These are phyloP conservation scores for Orbilia brochopaga DNA, from an alignment of 2,329 filamentous ascomycete genomes.

Conservation along the genomic window DNA sequence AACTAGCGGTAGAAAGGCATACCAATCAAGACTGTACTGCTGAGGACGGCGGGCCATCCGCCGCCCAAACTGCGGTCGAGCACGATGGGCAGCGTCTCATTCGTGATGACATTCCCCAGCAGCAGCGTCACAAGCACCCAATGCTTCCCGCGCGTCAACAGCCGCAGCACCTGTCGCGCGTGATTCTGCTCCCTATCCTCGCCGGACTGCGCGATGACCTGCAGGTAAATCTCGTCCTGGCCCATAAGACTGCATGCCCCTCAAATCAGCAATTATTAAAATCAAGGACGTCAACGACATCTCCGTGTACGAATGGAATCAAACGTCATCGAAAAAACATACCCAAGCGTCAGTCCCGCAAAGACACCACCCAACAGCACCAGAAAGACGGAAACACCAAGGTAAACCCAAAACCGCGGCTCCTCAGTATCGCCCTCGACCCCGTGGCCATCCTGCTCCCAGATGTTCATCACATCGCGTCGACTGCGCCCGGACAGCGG, in stretches of 20 bases:
- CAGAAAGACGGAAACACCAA: conserved; percentile 76
- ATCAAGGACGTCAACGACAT: conserved; percentile 4
- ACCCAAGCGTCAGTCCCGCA: conserved; percentile 89
- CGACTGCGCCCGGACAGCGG: conserved; percentile 19
- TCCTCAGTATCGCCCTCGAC: conserved; percentile 62
- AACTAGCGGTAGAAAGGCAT: conserved; percentile 56
- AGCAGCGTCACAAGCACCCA: conserved; percentile 96
- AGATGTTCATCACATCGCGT: conserved; percentile 26
- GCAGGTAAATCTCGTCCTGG: conserved; percentile 94
- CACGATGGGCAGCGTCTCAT: conserved; percentile 94
- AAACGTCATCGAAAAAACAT: conserved; percentile 57
- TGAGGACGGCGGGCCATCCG: conserved; percentile 90
- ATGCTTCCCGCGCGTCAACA: conserved; percentile 89
- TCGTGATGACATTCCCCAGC: conserved; percentile 95
- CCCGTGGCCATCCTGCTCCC: conserved; percentile 37
- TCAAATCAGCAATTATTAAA: no score
- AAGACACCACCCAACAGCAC: conserved; percentile 91
- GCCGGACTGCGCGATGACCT: conserved; percentile 86
- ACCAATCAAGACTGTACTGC: conserved; percentile 94
- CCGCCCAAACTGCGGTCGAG: conserved; percentile 92
- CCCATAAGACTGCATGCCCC: conserved; percentile 58
- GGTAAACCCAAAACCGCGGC: conserved; percentile 77
- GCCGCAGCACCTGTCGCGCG: conserved; percentile 76
- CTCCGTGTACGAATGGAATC: conserved; percentile 13
- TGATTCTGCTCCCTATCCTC: conserved; percentile 85